Percentiles rank a stretch among this genome's conserved stretches.
phyloP scores from a whole-genome alignment of 306 rosid species.

The Rosa multiflora region DNA sequence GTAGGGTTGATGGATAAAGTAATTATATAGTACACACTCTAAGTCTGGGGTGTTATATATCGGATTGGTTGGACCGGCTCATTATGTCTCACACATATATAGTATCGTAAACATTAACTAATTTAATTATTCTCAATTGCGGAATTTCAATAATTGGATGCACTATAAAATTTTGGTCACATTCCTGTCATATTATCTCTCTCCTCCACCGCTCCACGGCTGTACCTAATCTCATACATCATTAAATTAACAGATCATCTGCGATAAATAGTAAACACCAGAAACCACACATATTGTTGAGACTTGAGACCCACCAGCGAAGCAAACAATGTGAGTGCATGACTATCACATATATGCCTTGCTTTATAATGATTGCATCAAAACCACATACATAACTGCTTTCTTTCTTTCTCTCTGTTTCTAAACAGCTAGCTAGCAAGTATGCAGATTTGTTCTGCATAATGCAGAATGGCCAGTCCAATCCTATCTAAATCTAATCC shows the following conservation, averaged over 20 bases:
- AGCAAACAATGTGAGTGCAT: neutral
- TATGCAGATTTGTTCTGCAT: neutral
- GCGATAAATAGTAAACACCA: neutral
- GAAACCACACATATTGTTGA: neutral
- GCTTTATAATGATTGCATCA: constrained; percentile 7
- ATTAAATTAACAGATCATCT: neutral
- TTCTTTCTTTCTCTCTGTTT: neutral
- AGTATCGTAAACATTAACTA: no score
- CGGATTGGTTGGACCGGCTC: no score
- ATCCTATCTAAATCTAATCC: neutral
- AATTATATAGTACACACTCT: neutral
- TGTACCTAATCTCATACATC: neutral
- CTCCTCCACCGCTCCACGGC: neutral
- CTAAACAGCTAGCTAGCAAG: neutral
- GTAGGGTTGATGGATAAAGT: neutral
- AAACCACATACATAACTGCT: neutral
- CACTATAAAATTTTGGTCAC: no score
- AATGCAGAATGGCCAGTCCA: neutral
- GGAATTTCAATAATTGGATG: neutral
- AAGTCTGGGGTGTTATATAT: neutral
- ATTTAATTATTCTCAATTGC: no score
- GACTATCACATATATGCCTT: neutral
- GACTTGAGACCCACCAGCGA: neutral
- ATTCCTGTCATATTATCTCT: neutral
- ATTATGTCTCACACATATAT: no score